phyloP scores from a whole-genome alignment of 371 early-diverging fungal genomes.

The Funneliformis caledonium region DNA sequence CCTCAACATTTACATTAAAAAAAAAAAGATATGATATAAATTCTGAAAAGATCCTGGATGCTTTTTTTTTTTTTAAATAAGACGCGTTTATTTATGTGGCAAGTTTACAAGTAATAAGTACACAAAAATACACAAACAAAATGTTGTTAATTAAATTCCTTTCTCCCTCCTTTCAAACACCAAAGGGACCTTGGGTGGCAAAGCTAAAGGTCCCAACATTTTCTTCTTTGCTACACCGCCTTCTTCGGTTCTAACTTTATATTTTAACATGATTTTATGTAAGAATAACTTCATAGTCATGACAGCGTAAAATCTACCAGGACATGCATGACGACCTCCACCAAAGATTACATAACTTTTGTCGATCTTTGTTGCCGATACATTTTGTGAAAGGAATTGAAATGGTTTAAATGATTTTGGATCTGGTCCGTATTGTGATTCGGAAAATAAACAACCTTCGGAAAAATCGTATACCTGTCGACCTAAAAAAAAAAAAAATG shows the following conservation, averaged over 20 bases:
- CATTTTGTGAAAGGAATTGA: slow-evolving; percentile 39
- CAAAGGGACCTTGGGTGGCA: not conserved
- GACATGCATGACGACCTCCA: slow-evolving; percentile 58
- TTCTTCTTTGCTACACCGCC: not conserved
- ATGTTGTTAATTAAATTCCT: no score
- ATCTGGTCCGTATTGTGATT: not conserved
- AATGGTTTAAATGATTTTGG: not conserved
- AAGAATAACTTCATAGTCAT: not conserved
- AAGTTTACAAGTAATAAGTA: no score
- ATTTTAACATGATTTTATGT: not conserved
- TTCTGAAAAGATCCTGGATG: no score
- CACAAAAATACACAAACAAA: no score
- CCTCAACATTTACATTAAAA: no score
- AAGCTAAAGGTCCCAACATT: not conserved
- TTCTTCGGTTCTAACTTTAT: not conserved
- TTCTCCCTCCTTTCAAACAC: not conserved
- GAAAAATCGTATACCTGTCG: not conserved
- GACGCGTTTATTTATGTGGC: no score
- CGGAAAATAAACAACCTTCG: not conserved
- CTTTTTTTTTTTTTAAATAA: no score
- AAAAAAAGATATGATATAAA: no score
- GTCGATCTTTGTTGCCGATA: slow-evolving; percentile 49
- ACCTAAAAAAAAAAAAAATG: not conserved
- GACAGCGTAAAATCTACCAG: slow-evolving; percentile 44
- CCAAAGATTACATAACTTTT: slow-evolving; percentile 56